Base-by-base conservation (phyloP, 345 rosid species). In the Hibiscus mutabilis region DNA sequence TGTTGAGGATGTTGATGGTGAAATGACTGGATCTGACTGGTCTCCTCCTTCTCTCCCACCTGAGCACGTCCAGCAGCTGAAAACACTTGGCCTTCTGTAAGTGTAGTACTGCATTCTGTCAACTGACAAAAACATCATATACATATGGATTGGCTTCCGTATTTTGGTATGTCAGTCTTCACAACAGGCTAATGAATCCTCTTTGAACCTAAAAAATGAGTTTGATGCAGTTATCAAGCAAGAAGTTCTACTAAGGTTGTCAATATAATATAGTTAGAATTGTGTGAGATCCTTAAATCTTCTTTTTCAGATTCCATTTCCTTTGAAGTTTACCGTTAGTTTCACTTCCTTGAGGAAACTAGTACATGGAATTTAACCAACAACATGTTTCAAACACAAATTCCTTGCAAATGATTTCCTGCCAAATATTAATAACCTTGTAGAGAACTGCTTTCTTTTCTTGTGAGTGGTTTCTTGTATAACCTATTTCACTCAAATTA, bases 1-100 rank as follows among this genome's bases (percentile, higher is more conserved):
- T 52, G 99, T 95, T 10, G 98, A 95, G 84, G 99, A 95, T 82
- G 97, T 90, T 42, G 99, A 95, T 72, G 97, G 89, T 0, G 98
- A 95, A 74, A 85, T 83, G 81, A 86, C 73, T 4, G 97, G 89
- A 66, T 86, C 94, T 5, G 96, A 95, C 47, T 95, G 99, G 98
- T 78, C 88, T 63, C 91, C 99, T 11, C 94, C 93, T 4, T 86
- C 87, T 79, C 88, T 95, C 61, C 96, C 99, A 6, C 66, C 88
- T 0, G 98, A 95, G 78, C 98, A 95, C 66, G 56, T 95, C 66
- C 99, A 88, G 78, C 99, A 92, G 80, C 93, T 92, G 84, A 95
- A 95, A 79, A 75, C 84, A 6, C 92, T 95, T 49, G 98, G 98
- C 61, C 97, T 95, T 21, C 78, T 95, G 21, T 95, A 79, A 94